Evolutionary conservation across 306 rosid genomes (phyloP).

Genomic region (Leucaena leucocephala): DNA sequence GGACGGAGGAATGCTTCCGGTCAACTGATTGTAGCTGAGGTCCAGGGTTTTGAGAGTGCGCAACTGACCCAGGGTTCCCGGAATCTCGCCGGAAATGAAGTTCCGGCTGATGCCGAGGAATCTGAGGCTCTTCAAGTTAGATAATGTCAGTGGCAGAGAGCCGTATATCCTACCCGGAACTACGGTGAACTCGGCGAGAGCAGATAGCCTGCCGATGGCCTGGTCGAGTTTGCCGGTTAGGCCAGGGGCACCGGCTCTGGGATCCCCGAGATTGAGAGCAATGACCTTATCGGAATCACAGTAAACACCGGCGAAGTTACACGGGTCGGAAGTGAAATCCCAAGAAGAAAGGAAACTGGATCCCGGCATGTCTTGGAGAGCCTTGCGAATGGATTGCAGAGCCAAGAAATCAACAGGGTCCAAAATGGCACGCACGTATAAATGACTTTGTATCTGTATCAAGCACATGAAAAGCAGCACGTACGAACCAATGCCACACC

Average conservation of each 20-base stretch:
- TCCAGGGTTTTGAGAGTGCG: conserved; percentile 71
- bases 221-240: conserved; percentile 75
- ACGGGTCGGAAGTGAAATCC: conserved; percentile 98
- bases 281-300: conserved; percentile 80
- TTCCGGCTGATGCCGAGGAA: conserved; percentile 84
- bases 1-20: conserved; percentile 71
- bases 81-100: conserved; percentile 84
- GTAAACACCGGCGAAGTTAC: conserved; percentile 86
- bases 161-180: conserved; percentile 90
- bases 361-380: conserved; percentile 78
- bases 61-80: conserved; percentile 56
- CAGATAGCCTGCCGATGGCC: conserved; percentile 74
- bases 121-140: conserved; percentile 65
- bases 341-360: conserved; percentile 81
- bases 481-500: conserved; percentile 21
- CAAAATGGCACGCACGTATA: conserved; percentile 55
- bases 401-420: conserved; percentile 92
- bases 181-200: conserved; percentile 79
- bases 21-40: conserved; percentile 82
- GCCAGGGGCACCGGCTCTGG: conserved; percentile 85
- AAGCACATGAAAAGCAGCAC: conserved; percentile 40
- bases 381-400: conserved; percentile 78
- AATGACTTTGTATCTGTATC: conserved; percentile 37
- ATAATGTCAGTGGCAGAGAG: conserved; percentile 54
- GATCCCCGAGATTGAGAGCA: conserved; percentile 93